Conservation (phyloP, 352 stramenopile genomes). For the Ophiocytium majus region DNA sequence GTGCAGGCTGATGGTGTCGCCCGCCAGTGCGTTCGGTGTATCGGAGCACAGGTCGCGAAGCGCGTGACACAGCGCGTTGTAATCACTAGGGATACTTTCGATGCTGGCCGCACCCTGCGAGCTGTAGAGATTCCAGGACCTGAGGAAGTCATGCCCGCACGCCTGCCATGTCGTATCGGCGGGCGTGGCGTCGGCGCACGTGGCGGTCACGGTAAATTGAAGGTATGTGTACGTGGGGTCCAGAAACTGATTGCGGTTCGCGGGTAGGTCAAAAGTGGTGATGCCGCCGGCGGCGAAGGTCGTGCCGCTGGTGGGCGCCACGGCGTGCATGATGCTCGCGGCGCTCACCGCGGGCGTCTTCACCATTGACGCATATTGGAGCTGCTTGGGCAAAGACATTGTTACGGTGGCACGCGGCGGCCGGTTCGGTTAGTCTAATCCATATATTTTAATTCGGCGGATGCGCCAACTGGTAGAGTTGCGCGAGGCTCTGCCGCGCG, state of each 20-base stretch:
- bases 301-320: not conserved
- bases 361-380: not conserved
- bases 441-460: no score
- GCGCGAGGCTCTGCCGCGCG: not conserved
- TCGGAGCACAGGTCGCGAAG: not conserved
- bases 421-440: no score
- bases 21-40: not conserved
- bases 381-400: not conserved
- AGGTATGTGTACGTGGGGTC: conserved; percentile 3
- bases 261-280: not conserved
- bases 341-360: not conserved
- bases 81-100: not conserved
- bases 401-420: no score
- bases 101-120: not conserved
- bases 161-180: not conserved
- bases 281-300: not conserved
- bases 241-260: not conserved
- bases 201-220: conserved; percentile 9
- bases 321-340: not conserved
- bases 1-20: not conserved
- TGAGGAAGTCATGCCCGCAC: not conserved
- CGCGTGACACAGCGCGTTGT: not conserved
- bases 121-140: not conserved
- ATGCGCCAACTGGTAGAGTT: no score
- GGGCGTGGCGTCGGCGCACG: not conserved